phyloP scores from a whole-genome alignment of 805 yeast genomes.

The Candida takata region DNA sequence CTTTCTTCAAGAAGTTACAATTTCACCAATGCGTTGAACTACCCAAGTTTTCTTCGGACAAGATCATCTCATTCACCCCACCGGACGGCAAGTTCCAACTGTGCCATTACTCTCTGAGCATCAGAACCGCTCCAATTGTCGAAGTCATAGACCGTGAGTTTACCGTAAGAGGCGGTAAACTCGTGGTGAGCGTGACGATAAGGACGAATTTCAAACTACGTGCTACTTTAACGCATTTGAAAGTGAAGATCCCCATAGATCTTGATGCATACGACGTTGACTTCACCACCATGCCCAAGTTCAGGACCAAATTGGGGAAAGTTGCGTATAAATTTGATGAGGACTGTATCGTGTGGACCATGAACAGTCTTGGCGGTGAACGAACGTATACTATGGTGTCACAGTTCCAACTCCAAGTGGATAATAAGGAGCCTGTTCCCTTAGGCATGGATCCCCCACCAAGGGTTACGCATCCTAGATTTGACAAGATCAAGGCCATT shows the following conservation, averaged over 20 bases:
- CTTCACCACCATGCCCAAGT: constrained; percentile 47
- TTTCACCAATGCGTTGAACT: constrained; percentile 87
- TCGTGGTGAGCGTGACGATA: constrained; percentile 22
- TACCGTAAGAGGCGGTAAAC: background rate
- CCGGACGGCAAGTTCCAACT: constrained; percentile 84
- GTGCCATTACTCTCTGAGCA: constrained; percentile 35
- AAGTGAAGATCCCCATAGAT: constrained; percentile 58
- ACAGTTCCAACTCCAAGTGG: constrained; percentile 31
- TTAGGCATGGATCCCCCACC: constrained; percentile 25
- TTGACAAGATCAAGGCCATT: constrained; percentile 15
- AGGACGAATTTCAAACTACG: constrained; percentile 59
- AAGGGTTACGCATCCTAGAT: constrained; percentile 14
- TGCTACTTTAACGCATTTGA: constrained; percentile 52
- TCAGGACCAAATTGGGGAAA: constrained; percentile 64
- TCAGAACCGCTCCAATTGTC: constrained; percentile 22
- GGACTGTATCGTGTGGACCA: constrained; percentile 65
- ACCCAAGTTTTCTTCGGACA: constrained; percentile 41
- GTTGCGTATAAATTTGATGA: constrained; percentile 68
- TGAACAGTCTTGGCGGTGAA: constrained; percentile 61
- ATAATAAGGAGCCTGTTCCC: constrained; percentile 18
- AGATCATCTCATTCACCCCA: constrained; percentile 70
- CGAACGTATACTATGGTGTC: constrained; percentile 47
- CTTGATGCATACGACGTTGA: constrained; percentile 31
- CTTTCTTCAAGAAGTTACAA: constrained; percentile 56
- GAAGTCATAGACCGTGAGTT: constrained; percentile 11